Evolutionary conservation across 148 eudicot genomes (phyloP).

Genomic region (Chenopodium berlandieri): DNA sequence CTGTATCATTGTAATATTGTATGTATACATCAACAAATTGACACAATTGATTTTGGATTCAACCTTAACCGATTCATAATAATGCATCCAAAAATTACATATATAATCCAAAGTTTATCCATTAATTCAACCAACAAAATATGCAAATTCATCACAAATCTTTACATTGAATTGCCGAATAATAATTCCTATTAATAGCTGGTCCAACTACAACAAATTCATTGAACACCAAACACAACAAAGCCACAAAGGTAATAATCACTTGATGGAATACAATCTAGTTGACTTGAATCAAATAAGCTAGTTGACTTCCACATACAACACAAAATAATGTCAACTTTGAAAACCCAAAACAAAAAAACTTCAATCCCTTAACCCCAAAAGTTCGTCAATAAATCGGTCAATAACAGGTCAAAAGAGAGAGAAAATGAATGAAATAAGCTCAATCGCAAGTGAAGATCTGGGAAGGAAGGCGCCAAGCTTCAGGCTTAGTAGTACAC

Average conservation of each 20-base stretch:
- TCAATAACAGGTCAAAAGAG: background rate
- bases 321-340: background rate
- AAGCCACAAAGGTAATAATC: too few relatives aligned
- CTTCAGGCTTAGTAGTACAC: conserved; percentile 60
- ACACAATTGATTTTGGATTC: too few relatives aligned
- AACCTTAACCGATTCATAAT: too few relatives aligned
- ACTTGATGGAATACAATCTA: too few relatives aligned
- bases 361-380: background rate
- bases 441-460: conserved; percentile 51
- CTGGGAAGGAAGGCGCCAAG: conserved; percentile 69
- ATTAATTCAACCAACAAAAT: background rate
- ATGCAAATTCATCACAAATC: background rate
- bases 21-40: too few relatives aligned
- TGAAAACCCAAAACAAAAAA: background rate
- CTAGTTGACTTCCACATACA: background rate
- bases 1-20: too few relatives aligned
- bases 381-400: background rate
- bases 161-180: background rate
- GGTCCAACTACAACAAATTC: too few relatives aligned
- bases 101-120: background rate
- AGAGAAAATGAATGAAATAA: background rate
- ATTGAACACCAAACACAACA: too few relatives aligned
- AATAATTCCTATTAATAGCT: too few relatives aligned
- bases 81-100: too few relatives aligned
- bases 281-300: background rate